Evolutionary conservation across 148 eudicot genomes (phyloP).

Genomic region (Nepenthes gracilis): DNA sequence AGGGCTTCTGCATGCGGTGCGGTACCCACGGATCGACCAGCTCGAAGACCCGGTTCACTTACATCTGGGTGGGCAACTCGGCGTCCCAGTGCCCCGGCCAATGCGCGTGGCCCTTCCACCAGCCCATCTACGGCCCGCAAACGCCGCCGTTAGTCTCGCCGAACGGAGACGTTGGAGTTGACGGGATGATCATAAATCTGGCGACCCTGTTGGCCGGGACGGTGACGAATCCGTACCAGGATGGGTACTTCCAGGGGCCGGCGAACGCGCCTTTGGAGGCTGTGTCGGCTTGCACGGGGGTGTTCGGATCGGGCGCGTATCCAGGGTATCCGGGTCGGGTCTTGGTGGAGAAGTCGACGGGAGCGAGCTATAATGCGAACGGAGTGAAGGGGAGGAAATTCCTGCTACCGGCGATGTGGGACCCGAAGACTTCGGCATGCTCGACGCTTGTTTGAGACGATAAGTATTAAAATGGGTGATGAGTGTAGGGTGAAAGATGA

Average conservation of each 20-base stretch:
- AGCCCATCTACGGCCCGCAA: slow-evolving; percentile 50
- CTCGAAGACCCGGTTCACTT: slow-evolving; percentile 12
- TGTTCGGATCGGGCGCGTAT: background rate
- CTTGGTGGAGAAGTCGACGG: slow-evolving; percentile 9
- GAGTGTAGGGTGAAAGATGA: too few species aligned
- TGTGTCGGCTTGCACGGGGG: slow-evolving; percentile 39
- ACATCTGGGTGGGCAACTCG: slow-evolving; percentile 55
- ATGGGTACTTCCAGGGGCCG: slow-evolving; percentile 55
- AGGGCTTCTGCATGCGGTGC: slow-evolving; percentile 64
- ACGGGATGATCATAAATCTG: slow-evolving; percentile 49
- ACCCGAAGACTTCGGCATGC: slow-evolving; percentile 34
- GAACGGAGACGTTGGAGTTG: slow-evolving; percentile 50
- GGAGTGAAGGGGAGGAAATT: slow-evolving; percentile 45
- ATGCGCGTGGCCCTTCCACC: slow-evolving; percentile 57
- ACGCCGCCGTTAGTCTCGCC: slow-evolving; percentile 37
- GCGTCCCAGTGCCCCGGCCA: slow-evolving; percentile 44
- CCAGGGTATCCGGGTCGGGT: background rate
- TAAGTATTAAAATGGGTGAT: background rate
- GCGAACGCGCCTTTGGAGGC: slow-evolving; percentile 40
- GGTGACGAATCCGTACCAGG: slow-evolving; percentile 43
- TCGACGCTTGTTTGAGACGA: slow-evolving; percentile 22
- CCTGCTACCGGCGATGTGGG: slow-evolving; percentile 60
- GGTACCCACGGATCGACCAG: slow-evolving; percentile 40
- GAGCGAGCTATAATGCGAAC: slow-evolving; percentile 48
- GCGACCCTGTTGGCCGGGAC: slow-evolving; percentile 46